phyloP scores from a whole-genome alignment of 1,139 yeast species.

The Yamadazyma taylorii region DNA sequence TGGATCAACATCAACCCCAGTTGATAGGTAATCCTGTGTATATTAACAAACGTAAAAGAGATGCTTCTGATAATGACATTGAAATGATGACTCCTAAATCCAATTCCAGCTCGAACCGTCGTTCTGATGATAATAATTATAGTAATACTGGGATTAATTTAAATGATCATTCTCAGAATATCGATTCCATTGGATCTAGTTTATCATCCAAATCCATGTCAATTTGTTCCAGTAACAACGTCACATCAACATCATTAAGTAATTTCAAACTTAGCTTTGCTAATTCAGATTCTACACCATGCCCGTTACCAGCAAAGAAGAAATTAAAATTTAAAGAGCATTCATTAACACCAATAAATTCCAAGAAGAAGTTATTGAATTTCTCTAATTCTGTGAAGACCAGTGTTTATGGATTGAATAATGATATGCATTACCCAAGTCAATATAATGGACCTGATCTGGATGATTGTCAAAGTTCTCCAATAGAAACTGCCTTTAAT shows the following conservation, averaged over 20 bases:
- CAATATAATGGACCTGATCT: constrained; percentile 13
- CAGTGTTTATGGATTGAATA: constrained; percentile 15
- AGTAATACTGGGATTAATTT: constrained; percentile 1
- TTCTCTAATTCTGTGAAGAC: constrained; percentile 27
- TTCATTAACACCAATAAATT: constrained; percentile 13
- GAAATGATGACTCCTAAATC: constrained; percentile 23
- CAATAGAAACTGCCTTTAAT: constrained; percentile 9
- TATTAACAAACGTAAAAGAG: constrained; percentile 15
- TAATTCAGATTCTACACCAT: constrained; percentile 35
- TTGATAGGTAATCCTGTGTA: constrained; percentile 9
- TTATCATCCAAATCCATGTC: constrained; percentile 12
- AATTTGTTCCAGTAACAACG: constrained; percentile 12
- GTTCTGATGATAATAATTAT: neutral
- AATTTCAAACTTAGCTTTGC: constrained; percentile 27
- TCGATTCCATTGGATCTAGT: neutral
- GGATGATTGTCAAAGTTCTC: constrained; percentile 11
- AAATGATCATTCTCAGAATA: neutral
- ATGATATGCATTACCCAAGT: constrained; percentile 5
- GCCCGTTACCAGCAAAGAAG: constrained; percentile 35
- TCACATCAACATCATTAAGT: constrained; percentile 14
- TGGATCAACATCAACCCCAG: neutral
- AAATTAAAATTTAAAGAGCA: constrained; percentile 25
- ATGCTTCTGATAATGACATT: constrained; percentile 21
- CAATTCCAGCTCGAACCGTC: constrained; percentile 5
- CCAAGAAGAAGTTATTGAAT: constrained; percentile 22